These are phyloP conservation scores for Ophiostoma piceae DNA, from an alignment of 2,329 filamentous ascomycete genomes.

Conservation along the genomic window DNA sequence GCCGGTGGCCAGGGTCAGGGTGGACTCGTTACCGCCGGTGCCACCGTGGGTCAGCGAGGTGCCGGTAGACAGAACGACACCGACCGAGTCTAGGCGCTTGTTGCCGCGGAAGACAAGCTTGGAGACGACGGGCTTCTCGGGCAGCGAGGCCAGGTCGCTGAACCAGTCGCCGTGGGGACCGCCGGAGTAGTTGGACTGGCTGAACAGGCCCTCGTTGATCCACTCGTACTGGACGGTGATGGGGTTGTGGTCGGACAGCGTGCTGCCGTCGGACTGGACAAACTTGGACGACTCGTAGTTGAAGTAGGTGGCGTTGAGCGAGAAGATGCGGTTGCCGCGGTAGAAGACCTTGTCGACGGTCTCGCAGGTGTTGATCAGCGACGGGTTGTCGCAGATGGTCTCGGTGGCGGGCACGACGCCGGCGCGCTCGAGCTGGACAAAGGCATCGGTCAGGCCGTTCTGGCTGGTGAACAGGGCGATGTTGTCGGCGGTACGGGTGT, in stretches of 20 bases:
- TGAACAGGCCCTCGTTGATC: conserved; percentile 36
- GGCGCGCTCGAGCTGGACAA: conserved; percentile 50
- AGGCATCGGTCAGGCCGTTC: conserved; percentile 53
- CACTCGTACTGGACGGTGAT: conserved; percentile 52
- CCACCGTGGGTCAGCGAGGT: conserved; percentile 50
- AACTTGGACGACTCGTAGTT: conserved; percentile 54
- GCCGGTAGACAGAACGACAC: conserved; percentile 45
- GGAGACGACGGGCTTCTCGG: conserved; percentile 29
- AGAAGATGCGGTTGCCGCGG: conserved; percentile 45
- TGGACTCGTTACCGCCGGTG: conserved; percentile 41
- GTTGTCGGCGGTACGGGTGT: conserved; percentile 52
- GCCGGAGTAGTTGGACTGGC: conserved; percentile 45
- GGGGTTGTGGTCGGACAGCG: conserved; percentile 62
- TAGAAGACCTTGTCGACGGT: conserved; percentile 64
- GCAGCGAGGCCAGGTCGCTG: conserved; percentile 43
- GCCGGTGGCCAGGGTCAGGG: conserved; percentile 40
- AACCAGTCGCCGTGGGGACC: conserved; percentile 50
- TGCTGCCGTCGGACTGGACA: conserved; percentile 49
- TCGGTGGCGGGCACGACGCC: conserved; percentile 44
- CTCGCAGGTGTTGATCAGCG: conserved; percentile 51
- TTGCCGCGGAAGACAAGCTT: conserved; percentile 44
- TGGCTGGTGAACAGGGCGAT: conserved; percentile 46
- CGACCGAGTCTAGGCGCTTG: conserved; percentile 47
- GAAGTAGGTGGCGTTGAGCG: conserved; percentile 46
- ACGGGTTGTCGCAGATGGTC: conserved; percentile 54